Conservation (phyloP, 345 rosid genomes). For the Murraya koenigii region DNA sequence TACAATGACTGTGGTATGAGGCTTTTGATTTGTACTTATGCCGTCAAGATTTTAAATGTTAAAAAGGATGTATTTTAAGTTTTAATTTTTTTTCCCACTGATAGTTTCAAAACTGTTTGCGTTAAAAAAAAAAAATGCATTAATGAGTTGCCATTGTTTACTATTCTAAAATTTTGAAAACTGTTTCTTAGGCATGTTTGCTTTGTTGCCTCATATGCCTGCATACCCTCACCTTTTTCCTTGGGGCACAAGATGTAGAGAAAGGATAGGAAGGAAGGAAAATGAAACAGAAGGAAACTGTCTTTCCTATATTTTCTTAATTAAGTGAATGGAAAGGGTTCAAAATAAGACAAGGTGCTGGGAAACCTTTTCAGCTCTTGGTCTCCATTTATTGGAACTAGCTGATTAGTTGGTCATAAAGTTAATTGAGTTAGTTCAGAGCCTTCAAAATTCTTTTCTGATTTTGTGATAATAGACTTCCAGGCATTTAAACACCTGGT, state of each 20-base stretch:
- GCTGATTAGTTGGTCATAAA: not conserved
- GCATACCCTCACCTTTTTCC: not conserved
- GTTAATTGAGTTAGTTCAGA: not conserved
- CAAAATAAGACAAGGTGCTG: not conserved
- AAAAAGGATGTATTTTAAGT: not conserved
- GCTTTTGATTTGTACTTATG: not conserved
- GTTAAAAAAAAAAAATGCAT: not conserved
- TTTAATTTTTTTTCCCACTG: not conserved
- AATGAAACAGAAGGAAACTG: not conserved
- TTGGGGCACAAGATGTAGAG: not conserved
- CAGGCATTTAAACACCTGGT: not conserved
- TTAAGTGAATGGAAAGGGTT: not conserved
- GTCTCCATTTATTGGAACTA: not conserved
- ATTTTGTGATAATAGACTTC: not conserved
- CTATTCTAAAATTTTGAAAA: not conserved
- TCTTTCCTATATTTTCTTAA: not conserved
- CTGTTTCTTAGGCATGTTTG: not conserved
- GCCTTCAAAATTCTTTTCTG: not conserved
- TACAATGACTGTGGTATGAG: not conserved
- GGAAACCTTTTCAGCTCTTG: not conserved
- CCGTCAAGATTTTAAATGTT: not conserved
- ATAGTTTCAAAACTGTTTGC: not conserved
- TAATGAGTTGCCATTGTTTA: not conserved
- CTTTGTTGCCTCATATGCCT: not conserved
- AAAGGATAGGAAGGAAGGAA: not conserved